Conservation (phyloP, 1,284 basidiomycete species). For the Sanghuangporus sanghuang region DNA sequence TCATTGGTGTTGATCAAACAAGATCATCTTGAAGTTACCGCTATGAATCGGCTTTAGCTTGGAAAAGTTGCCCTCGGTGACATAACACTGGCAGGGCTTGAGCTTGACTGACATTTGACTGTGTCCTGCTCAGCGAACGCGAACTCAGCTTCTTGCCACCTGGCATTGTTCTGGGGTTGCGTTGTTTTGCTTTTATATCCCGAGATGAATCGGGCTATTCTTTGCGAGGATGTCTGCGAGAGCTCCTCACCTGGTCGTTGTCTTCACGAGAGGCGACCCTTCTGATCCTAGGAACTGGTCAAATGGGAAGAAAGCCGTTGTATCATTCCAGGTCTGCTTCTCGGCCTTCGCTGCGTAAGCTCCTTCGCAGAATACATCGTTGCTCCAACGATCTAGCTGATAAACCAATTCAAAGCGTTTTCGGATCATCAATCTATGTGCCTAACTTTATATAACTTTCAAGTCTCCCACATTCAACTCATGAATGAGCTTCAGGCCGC, state of each 20-base stretch:
- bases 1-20: too few species aligned
- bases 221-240: not conserved
- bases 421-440: constrained; percentile 24
- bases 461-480: not conserved
- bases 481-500: constrained; percentile 20
- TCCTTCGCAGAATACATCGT: not conserved
- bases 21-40: too few species aligned
- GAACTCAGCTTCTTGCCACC: not conserved
- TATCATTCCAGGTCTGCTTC: constrained; percentile 16
- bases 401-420: constrained; percentile 7
- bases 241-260: constrained; percentile 1
- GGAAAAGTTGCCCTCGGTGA: not conserved
- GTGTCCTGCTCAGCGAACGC: not conserved
- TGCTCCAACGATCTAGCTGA: not conserved
- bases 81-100: not conserved
- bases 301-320: not conserved
- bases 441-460: constrained; percentile 7
- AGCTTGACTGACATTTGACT: not conserved
- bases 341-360: constrained; percentile 19
- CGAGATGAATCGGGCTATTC: not conserved
- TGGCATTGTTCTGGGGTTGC: not conserved
- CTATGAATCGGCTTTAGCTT: not conserved
- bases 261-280: constrained; percentile 9
- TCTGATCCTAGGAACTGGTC: constrained; percentile 16
- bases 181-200: not conserved